Conservation (phyloP, 108 stramenopile genomes). For the Cyclotella distinguenda region DNA sequence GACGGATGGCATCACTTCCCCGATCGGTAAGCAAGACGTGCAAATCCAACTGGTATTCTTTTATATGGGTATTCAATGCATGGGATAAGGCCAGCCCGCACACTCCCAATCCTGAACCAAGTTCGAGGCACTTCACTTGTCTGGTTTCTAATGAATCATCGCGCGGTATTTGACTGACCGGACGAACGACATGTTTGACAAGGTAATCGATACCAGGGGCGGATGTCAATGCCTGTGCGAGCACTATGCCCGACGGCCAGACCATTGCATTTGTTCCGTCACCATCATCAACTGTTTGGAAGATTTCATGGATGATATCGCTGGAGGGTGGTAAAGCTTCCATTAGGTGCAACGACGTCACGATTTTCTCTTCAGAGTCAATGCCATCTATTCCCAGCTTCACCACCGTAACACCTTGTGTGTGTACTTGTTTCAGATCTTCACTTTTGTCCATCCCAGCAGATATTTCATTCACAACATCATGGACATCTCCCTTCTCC, state of each 20-base stretch:
- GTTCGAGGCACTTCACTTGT: slow-evolving; percentile 49
- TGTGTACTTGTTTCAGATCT: slow-evolving; percentile 1
- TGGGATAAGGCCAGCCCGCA: slow-evolving; percentile 64
- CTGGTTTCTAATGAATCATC: not conserved
- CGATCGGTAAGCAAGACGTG: slow-evolving; percentile 35
- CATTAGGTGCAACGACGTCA: slow-evolving; percentile 16
- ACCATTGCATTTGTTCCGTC: slow-evolving; percentile 50
- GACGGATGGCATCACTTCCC: slow-evolving; percentile 40
- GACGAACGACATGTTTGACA: slow-evolving; percentile 5
- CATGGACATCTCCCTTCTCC: not conserved
- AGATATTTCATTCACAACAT: slow-evolving; percentile 1
- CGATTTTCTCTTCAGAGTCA: too few species aligned
- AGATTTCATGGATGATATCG: not conserved
- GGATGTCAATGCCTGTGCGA: slow-evolving; percentile 40
- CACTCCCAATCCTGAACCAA: slow-evolving; percentile 70
- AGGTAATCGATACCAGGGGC: slow-evolving; percentile 17
- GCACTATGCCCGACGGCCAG: slow-evolving; percentile 48
- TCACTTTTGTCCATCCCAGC: slow-evolving; percentile 17
- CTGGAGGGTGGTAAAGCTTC: slow-evolving; percentile 3
- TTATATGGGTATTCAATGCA: too few species aligned
- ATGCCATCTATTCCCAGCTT: slow-evolving; percentile 38
- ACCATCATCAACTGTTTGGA: slow-evolving; percentile 13
- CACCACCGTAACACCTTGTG: slow-evolving; percentile 7
- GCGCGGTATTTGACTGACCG: too few species aligned
- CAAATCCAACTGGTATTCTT: too few species aligned